Evolutionary conservation across 768 basidiomycete species (phyloP).

Genomic region (Lactarius psammicola): DNA sequence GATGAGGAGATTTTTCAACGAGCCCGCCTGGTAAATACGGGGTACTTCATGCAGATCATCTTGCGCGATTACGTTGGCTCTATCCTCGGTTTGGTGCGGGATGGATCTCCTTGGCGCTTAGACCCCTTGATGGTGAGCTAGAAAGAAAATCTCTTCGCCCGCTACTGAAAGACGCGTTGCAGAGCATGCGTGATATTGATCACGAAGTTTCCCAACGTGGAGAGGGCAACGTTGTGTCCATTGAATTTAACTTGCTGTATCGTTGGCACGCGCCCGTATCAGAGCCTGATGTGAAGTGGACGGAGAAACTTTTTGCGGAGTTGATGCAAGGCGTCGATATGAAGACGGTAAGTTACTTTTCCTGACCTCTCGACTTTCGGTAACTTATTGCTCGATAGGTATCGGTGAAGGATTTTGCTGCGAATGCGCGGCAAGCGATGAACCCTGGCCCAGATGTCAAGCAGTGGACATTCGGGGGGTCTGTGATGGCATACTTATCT

Average conservation of each 20-base stretch:
- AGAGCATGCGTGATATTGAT: constrained; percentile 50
- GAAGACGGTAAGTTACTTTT: constrained; percentile 9
- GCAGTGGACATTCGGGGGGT: constrained; percentile 34
- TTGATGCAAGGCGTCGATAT: constrained; percentile 1
- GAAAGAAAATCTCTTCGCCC: background rate
- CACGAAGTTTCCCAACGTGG: constrained; percentile 62
- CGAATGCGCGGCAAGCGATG: constrained; percentile 34
- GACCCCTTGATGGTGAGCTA: constrained; percentile 58
- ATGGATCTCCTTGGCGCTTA: constrained; percentile 64
- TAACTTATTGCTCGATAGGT: constrained; percentile 29
- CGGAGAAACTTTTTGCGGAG: constrained; percentile 10
- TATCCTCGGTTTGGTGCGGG: constrained; percentile 67
- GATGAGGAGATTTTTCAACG: constrained; percentile 79
- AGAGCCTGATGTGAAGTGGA: constrained; percentile 15
- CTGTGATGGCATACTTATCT: background rate
- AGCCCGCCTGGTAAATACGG: constrained; percentile 70
- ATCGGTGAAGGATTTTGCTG: constrained; percentile 34
- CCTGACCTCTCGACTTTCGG: background rate
- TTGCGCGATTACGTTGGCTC: constrained; percentile 71
- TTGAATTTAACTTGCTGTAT: constrained; percentile 68
- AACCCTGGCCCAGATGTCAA: constrained; percentile 30
- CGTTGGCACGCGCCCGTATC: constrained; percentile 34
- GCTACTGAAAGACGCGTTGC: constrained; percentile 1
- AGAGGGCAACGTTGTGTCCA: constrained; percentile 69
- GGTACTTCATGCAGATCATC: constrained; percentile 68